These are phyloP conservation scores for Amyloporia xantha DNA, from an alignment of 768 basidiomycete species.

Conservation along the genomic window DNA sequence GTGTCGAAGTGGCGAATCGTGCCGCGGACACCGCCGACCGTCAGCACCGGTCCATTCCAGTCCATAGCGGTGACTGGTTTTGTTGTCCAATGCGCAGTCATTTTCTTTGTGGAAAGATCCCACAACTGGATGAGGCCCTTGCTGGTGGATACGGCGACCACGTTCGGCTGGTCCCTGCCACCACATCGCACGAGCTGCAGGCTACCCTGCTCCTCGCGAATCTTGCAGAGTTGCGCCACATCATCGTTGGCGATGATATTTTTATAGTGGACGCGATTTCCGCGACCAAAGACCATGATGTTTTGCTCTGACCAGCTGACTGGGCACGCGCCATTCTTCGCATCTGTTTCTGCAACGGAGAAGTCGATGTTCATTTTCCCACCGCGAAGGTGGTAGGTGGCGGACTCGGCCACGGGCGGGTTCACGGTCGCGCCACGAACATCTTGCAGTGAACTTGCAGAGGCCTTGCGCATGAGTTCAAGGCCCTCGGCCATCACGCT, in stretches of 20 bases:
- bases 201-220: constrained; percentile 40
- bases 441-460: background rate
- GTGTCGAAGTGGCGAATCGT: constrained; percentile 72
- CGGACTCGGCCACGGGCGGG: constrained; percentile 1
- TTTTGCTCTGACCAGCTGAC: constrained; percentile 38
- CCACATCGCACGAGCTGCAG: constrained; percentile 36
- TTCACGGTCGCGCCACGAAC: background rate
- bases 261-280: constrained; percentile 50
- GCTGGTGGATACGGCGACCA: constrained; percentile 56
- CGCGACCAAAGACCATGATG: constrained; percentile 43
- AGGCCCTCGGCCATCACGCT: background rate
- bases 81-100: constrained; percentile 49
- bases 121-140: constrained; percentile 66
- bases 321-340: constrained; percentile 11
- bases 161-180: constrained; percentile 26
- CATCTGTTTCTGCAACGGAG: constrained; percentile 2
- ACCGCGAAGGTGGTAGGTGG: background rate
- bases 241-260: constrained; percentile 28
- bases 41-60: constrained; percentile 63
- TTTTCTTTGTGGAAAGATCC: constrained; percentile 55
- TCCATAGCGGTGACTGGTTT: constrained; percentile 55
- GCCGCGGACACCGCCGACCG: constrained; percentile 60
- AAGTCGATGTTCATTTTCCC: constrained; percentile 1
- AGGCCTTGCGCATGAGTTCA: background rate
- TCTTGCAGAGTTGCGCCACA: constrained; percentile 42